A percentile compares a stretch with the other conserved stretches of the same genome.
These are phyloP conservation scores for Podospora anserina DNA, from an alignment of 495 filamentous ascomycete species.

Conservation along the genomic window DNA sequence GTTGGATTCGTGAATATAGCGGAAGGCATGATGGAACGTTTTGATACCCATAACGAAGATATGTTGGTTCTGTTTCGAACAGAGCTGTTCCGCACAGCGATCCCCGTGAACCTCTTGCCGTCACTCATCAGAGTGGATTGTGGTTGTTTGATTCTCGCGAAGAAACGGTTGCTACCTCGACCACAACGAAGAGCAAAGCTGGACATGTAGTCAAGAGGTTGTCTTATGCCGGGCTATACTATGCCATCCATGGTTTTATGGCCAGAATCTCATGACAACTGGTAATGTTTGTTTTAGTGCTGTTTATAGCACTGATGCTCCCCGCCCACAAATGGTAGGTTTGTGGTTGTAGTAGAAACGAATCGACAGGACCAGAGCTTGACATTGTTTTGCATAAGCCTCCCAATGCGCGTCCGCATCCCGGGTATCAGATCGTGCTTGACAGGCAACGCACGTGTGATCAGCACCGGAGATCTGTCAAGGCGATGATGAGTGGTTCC, in stretches of 20 bases:
- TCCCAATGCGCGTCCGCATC: neutral
- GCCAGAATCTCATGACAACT: neutral
- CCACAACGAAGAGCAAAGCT: too few relatives aligned
- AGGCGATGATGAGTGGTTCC: neutral
- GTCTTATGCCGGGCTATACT: neutral
- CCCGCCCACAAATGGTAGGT: neutral
- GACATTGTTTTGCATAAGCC: slow-evolving; percentile 16
- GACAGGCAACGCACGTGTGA: slow-evolving; percentile 10
- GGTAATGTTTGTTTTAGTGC: neutral
- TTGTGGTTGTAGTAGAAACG: neutral
- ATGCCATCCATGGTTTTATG: neutral
- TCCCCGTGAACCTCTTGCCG: neutral
- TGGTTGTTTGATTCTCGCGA: neutral
- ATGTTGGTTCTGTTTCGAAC: neutral
- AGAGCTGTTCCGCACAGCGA: neutral
- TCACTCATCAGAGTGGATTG: neutral
- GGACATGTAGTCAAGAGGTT: neutral
- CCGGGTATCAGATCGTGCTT: slow-evolving; percentile 18
- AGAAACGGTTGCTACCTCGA: neutral
- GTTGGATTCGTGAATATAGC: slow-evolving; percentile 1
- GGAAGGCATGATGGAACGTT: slow-evolving; percentile 2
- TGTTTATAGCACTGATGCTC: neutral
- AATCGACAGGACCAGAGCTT: neutral
- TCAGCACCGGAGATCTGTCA: slow-evolving; percentile 15
- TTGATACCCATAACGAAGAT: slow-evolving; percentile 2